Conservation (phyloP, 2,329 filamentous ascomycete genomes). For the Penicillium freii region DNA sequence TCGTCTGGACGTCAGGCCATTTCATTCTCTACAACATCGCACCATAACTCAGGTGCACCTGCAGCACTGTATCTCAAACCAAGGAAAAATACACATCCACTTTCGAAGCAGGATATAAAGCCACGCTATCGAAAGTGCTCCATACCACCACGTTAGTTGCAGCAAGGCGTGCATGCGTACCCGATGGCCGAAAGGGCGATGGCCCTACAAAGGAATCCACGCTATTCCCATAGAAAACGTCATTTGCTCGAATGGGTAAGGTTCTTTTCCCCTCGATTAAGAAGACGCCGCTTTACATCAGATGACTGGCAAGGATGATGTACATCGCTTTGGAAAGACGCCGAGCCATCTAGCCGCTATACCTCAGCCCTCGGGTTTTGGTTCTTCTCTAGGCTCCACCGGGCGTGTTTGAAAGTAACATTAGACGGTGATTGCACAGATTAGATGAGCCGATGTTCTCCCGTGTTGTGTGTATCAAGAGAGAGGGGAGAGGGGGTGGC, state of each 20-base stretch:
- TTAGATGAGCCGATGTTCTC: not conserved
- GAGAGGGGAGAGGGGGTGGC: not conserved
- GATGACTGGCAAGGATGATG: constrained; percentile 12
- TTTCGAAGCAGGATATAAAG: not conserved
- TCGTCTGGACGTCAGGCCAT: not conserved
- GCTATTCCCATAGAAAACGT: not conserved
- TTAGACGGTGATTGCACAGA: constrained; percentile 3
- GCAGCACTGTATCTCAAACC: not conserved
- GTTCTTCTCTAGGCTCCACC: not conserved
- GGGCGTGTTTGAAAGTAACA: constrained; percentile 1
- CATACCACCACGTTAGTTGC: constrained; percentile 2
- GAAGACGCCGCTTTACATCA: constrained; percentile 2
- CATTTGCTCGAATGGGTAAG: not conserved
- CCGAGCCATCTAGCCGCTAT: constrained; percentile 8
- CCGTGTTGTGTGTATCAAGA: not conserved
- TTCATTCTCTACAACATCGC: not conserved
- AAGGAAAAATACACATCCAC: not conserved
- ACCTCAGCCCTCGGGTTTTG: not conserved
- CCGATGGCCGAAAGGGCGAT: constrained; percentile 21
- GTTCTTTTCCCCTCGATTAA: not conserved
- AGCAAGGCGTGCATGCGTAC: constrained; percentile 18
- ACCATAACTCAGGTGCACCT: not conserved
- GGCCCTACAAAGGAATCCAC: constrained; percentile 7
- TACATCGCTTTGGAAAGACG: not conserved
- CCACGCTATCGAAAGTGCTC: not conserved